Evolutionary conservation across 1,139 yeast species (phyloP).

Genomic region (Geotrichum carabidarum): DNA sequence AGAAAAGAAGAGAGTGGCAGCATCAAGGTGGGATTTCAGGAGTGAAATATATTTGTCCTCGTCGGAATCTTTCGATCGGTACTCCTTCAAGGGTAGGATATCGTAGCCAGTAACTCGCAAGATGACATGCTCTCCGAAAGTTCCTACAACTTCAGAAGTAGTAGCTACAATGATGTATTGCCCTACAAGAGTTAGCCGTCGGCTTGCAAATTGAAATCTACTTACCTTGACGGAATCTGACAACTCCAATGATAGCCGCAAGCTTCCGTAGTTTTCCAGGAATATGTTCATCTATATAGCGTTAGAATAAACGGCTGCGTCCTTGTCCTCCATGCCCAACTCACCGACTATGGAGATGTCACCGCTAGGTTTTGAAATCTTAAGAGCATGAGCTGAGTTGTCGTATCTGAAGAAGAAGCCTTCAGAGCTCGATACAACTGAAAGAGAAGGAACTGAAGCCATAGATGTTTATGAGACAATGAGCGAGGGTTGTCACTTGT

Average conservation of each 20-base stretch:
- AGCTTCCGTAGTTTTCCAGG: conserved; percentile 34
- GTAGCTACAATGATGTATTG: conserved; percentile 55
- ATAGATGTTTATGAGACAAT: not conserved
- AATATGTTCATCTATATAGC: conserved; percentile 8
- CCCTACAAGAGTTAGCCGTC: conserved; percentile 2
- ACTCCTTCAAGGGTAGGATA: conserved; percentile 51
- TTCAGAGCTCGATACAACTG: conserved; percentile 16
- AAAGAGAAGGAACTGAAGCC: conserved; percentile 9
- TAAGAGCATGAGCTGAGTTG: conserved; percentile 3
- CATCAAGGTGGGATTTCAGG: conserved; percentile 59
- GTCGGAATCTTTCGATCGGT: conserved; percentile 42
- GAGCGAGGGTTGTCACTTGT: not conserved
- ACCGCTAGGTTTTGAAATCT: conserved; percentile 13
- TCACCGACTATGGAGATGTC: conserved; percentile 17
- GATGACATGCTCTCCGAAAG: conserved; percentile 54
- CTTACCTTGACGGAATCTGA: conserved; percentile 47
- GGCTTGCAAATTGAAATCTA: not conserved
- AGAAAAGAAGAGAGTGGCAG: conserved; percentile 73
- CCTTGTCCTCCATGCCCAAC: not conserved
- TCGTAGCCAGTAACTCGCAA: conserved; percentile 56
- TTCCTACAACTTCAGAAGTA: conserved; percentile 58
- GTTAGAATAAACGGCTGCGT: not conserved
- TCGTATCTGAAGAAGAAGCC: conserved; percentile 15
- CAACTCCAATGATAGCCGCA: conserved; percentile 72
- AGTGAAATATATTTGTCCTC: conserved; percentile 61